Evolutionary conservation across 2,329 filamentous ascomycete genomes (phyloP).

Genomic region (Dendryphion nanum): DNA sequence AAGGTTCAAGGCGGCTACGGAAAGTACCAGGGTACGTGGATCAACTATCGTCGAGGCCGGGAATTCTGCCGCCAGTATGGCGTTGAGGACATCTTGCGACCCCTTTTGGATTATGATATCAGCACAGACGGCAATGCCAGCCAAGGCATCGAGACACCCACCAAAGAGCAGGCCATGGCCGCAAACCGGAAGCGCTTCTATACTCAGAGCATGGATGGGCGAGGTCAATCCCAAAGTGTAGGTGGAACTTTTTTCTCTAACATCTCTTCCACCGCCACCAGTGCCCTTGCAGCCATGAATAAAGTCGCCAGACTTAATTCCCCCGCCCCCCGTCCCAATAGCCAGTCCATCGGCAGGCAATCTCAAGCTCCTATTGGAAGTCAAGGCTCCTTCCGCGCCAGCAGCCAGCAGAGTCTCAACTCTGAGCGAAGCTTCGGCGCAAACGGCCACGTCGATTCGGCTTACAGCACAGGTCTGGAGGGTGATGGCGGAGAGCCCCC

Average conservation of each 20-base stretch:
- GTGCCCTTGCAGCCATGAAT: constrained; percentile 92
- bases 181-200: constrained; percentile 88
- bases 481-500: constrained; percentile 69
- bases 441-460: constrained; percentile 58
- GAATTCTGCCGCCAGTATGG: constrained; percentile 82
- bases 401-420: constrained; percentile 77
- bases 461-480: constrained; percentile 58
- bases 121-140: constrained; percentile 69
- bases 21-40: constrained; percentile 99
- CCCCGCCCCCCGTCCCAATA: constrained; percentile 65
- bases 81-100: constrained; percentile 73
- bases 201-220: constrained; percentile 68
- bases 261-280: constrained; percentile 89
- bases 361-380: constrained; percentile 64
- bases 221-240: constrained; percentile 59
- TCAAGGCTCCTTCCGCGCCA: constrained; percentile 65
- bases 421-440: constrained; percentile 73
- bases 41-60: constrained; percentile 85
- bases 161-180: constrained; percentile 98
- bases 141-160: constrained; percentile 85
- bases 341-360: constrained; percentile 67
- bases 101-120: constrained; percentile 78
- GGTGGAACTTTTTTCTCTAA: constrained; percentile 95
- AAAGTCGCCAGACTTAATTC: constrained; percentile 88
- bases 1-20: constrained; percentile 98